Base-by-base conservation (phyloP, 2,329 filamentous ascomycete genomes). In the Plenodomus tracheiphilus region DNA sequence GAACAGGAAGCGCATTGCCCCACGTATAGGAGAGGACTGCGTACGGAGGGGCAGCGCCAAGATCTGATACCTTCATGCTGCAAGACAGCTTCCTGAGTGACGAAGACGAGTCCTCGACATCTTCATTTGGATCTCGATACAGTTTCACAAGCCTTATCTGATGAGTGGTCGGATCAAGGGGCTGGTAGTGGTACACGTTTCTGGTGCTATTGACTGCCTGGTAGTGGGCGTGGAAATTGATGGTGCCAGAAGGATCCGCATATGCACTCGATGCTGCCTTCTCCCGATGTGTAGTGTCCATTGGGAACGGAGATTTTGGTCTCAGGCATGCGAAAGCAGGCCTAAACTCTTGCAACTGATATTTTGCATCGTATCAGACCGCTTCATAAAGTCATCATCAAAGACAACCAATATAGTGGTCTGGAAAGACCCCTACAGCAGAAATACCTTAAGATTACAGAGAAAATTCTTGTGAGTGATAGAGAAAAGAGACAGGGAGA, bases 21-120 rank as follows among this genome's bases (percentile, higher is more conserved):
- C 38, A 49, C 6, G 42, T 46, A 11, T 49, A 49, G n/a, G 43
- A 51, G 1, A 47, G 37, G 19, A 39, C 43, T 19, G 47, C 47
- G 20, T 40, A 25, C 10, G 41, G 21, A 7, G 39, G 44, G 30
- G 30, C 25, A 18, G 18, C 20, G 19, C 38, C 20, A n/a, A 41
- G 17, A 18, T 47, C 37, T 25, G 40, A 39, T 4, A 20, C 43
- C 11, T 25, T 36, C 15, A 51, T 37, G 32, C 21, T 30, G 28
- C 30, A 42, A 17, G 16, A 43, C 17, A 16, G 16, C 18, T n/a
- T 20, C 25, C 3, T 28, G 17, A 2, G 38, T n/a, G n/a, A 35
- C 3, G 36, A 32, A 21, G 13, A 11, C 11, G 28, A 32, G 11
- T 32, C 9, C 4, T 11, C 28, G 15, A 32, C 16, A 4, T 16